phyloP scores from a whole-genome alignment of 2,329 filamentous ascomycete species.

The Hortaea werneckii region DNA sequence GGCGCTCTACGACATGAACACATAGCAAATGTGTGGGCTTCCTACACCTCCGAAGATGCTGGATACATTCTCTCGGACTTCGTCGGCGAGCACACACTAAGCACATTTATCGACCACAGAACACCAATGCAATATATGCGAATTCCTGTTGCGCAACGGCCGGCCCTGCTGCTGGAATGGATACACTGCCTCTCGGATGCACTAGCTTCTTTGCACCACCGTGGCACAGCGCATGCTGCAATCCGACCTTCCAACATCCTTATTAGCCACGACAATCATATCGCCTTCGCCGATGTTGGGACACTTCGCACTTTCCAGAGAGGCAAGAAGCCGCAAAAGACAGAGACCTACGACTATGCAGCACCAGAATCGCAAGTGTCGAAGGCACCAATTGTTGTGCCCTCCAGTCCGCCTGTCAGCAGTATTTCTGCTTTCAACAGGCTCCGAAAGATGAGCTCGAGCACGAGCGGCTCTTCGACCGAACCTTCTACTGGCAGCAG shows the following conservation, averaged over 20 bases:
- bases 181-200: slow-evolving; percentile 63
- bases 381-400: slow-evolving; percentile 31
- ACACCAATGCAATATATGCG: slow-evolving; percentile 53
- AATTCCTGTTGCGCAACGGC: slow-evolving; percentile 49
- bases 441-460: slow-evolving; percentile 22
- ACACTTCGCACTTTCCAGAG: slow-evolving; percentile 39
- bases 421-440: slow-evolving; percentile 19
- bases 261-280: slow-evolving; percentile 53
- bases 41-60: slow-evolving; percentile 54
- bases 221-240: slow-evolving; percentile 53
- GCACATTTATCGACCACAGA: slow-evolving; percentile 53
- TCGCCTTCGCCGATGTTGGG: slow-evolving; percentile 56
- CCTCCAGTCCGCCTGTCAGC: slow-evolving; percentile 20
- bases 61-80: slow-evolving; percentile 60
- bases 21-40: slow-evolving; percentile 59
- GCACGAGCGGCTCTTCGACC: slow-evolving; percentile 22
- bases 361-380: slow-evolving; percentile 55
- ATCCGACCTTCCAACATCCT: slow-evolving; percentile 63
- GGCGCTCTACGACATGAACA: slow-evolving; percentile 55
- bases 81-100: slow-evolving; percentile 55
- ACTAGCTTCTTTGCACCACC: slow-evolving; percentile 55
- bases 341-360: slow-evolving; percentile 62
- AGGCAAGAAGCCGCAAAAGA: slow-evolving; percentile 49
- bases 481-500: slow-evolving; percentile 22
- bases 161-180: slow-evolving; percentile 58